Conservation (phyloP, 345 rosid species). For the Durio zibethinus region DNA sequence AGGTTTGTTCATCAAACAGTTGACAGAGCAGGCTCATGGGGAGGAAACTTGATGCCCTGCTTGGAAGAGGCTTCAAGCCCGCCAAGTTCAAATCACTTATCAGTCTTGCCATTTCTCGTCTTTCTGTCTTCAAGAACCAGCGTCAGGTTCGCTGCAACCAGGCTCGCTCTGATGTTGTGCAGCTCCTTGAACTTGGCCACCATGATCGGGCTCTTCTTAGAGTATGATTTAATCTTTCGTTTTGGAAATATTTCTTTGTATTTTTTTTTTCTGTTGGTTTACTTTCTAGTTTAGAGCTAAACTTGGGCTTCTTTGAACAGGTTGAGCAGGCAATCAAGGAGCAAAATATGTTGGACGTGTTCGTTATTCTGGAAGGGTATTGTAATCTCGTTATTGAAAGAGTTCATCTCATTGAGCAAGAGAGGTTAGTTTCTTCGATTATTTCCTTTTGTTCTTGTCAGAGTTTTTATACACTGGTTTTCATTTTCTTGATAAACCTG, state of each 20-base stretch:
- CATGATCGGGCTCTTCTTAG: constrained; percentile 78
- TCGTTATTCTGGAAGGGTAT: constrained; percentile 57
- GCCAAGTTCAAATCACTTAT: constrained; percentile 60
- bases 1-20: background rate
- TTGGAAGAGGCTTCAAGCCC: constrained; percentile 61
- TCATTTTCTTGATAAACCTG: background rate
- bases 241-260: background rate
- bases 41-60: constrained; percentile 68
- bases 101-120: constrained; percentile 64
- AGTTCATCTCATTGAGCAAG: constrained; percentile 55
- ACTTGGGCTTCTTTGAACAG: constrained; percentile 26
- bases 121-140: constrained; percentile 65
- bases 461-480: background rate
- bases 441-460: background rate
- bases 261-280: background rate
- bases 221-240: constrained; percentile 21
- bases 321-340: constrained; percentile 67
- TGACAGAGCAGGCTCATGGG: constrained; percentile 44
- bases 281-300: background rate
- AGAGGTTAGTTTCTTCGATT: constrained; percentile 28
- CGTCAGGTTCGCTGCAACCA: constrained; percentile 50
- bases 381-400: constrained; percentile 62
- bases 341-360: constrained; percentile 66
- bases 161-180: constrained; percentile 66
- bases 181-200: constrained; percentile 68